These are phyloP conservation scores for Sporothrix schenckii DNA, from an alignment of 2,329 filamentous ascomycete genomes.

Conservation along the genomic window DNA sequence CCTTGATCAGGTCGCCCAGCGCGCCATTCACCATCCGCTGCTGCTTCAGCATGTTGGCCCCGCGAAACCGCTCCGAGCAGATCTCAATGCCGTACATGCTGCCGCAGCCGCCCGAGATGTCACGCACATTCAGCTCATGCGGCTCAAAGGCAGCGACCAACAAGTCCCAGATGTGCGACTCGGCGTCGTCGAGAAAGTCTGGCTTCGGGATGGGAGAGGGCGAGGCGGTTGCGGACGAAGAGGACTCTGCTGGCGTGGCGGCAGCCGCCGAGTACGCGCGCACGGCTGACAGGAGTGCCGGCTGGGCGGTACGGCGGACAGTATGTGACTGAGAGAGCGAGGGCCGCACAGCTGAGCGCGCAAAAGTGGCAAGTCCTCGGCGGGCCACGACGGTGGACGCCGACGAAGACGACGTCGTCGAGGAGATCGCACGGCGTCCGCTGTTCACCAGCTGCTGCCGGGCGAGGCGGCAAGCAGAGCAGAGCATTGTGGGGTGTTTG, in stretches of 20 bases:
- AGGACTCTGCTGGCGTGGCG: neutral
- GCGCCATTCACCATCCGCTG: slow-evolving; percentile 78
- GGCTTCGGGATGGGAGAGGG: slow-evolving; percentile 47
- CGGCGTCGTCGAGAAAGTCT: slow-evolving; percentile 57
- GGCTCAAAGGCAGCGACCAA: slow-evolving; percentile 55
- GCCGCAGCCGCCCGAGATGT: slow-evolving; percentile 81
- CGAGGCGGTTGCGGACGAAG: neutral
- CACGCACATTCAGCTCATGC: slow-evolving; percentile 65
- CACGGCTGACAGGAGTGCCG: neutral
- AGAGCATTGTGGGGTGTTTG: slow-evolving; percentile 11
- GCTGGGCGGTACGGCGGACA: too few species aligned
- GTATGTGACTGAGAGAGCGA: too few species aligned
- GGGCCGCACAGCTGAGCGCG: neutral
- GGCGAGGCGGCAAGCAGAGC: slow-evolving; percentile 30
- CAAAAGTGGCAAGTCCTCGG: neutral
- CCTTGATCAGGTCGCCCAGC: slow-evolving; percentile 73
- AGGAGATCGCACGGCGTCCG: neutral
- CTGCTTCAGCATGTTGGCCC: slow-evolving; percentile 74
- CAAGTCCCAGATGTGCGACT: slow-evolving; percentile 61
- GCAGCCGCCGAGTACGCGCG: slow-evolving; percentile 2
- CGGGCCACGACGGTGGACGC: neutral
- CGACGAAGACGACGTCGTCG: neutral
- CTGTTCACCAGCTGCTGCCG: slow-evolving; percentile 24
- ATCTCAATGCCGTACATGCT: slow-evolving; percentile 87
- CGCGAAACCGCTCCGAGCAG: slow-evolving; percentile 70